Evolutionary conservation across 1,284 basidiomycete species (phyloP), one percentile per base, ranked within the genome.

Genomic region (Tilletiopsis washingtonensis): DNA sequence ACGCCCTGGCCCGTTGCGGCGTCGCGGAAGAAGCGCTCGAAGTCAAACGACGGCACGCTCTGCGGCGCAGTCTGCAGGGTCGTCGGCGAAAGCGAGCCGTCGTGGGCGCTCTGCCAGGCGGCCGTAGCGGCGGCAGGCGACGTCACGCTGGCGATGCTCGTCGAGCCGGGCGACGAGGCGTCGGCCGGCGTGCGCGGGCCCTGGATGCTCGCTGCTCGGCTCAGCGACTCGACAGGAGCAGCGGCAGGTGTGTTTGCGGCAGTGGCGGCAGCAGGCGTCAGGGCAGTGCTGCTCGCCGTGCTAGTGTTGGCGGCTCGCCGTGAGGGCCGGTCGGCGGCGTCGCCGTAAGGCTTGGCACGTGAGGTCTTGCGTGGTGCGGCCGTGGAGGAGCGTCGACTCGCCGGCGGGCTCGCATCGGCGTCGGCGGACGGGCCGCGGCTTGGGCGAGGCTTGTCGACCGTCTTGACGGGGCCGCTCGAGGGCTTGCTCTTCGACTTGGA

Each of bases 301-400:
- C 57, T 61, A 34, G 59, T 19, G 15, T 27, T 17, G n/a, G 27
- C 45, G n/a, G 45, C 19, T n/a, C n/a, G n/a, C n/a, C n/a, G n/a
- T n/a, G n/a, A n/a, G n/a, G n/a, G n/a, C 25, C 40, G 38, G 12
- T 44, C 38, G 19, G 19, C 40, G 2, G 19, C 32, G 34, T 61
- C 55, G 20, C 61, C 61, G 45, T 70, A 70, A 1, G 67, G 67
- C 41, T 70, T 70, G 23, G 59, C 53, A 11, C 67, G 56, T 20
- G 62, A 54, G 38, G 57, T 59, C 19, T 41, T 21, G 17, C 43
- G 26, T n/a, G n/a, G n/a, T n/a, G n/a, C n/a, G 4, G 17, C 23
- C 29, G 29, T 9, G 9, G 29, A 9, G 29, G 9, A 9, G 29
- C 9, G 29, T n/a, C n/a, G 9, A n/a, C 9, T 9, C n/a, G 29